Evolutionary conservation across 768 basidiomycete species (phyloP).

Genomic region (Ramaria sp.): DNA sequence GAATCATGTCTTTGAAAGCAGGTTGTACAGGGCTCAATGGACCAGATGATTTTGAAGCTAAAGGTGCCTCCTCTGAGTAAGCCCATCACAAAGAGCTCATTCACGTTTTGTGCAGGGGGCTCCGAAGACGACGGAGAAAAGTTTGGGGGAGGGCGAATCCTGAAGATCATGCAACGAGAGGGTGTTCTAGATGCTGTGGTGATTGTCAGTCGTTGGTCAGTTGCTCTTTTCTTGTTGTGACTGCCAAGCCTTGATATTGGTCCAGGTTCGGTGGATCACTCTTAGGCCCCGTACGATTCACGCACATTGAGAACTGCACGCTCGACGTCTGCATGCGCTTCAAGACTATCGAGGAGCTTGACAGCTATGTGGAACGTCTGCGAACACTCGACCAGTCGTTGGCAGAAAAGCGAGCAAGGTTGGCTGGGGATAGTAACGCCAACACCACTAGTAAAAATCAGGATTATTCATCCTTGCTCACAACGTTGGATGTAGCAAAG

Average conservation of each 20-base stretch:
- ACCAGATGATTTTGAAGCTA: slow-evolving; percentile 66
- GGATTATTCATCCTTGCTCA: slow-evolving; percentile 35
- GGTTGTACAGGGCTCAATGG: slow-evolving; percentile 57
- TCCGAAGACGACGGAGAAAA: slow-evolving; percentile 71
- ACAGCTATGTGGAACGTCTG: slow-evolving; percentile 46
- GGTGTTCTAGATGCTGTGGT: slow-evolving; percentile 70
- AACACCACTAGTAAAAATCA: slow-evolving; percentile 12
- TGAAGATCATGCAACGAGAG: slow-evolving; percentile 58
- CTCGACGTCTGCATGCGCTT: slow-evolving; percentile 63
- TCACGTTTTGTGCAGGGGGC: slow-evolving; percentile 20
- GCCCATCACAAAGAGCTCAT: neutral
- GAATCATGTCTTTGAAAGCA: slow-evolving; percentile 60
- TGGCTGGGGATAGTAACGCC: slow-evolving; percentile 17
- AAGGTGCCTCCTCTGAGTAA: slow-evolving; percentile 16
- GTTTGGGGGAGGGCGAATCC: slow-evolving; percentile 51
- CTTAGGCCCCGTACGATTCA: slow-evolving; percentile 64
- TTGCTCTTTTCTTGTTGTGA: slow-evolving; percentile 9
- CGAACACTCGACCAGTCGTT: slow-evolving; percentile 51
- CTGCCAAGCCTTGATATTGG: neutral
- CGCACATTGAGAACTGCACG: slow-evolving; percentile 68
- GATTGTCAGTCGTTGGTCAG: slow-evolving; percentile 68
- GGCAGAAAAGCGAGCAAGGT: slow-evolving; percentile 40
- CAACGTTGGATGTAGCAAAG: slow-evolving; percentile 43
- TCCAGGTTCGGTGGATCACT: slow-evolving; percentile 72
- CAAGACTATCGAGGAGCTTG: slow-evolving; percentile 56